A percentile compares a stretch with the other conserved stretches of the same genome.
Evolutionary conservation across 768 basidiomycete genomes (phyloP).

Genomic region (Boletus reticulatus): DNA sequence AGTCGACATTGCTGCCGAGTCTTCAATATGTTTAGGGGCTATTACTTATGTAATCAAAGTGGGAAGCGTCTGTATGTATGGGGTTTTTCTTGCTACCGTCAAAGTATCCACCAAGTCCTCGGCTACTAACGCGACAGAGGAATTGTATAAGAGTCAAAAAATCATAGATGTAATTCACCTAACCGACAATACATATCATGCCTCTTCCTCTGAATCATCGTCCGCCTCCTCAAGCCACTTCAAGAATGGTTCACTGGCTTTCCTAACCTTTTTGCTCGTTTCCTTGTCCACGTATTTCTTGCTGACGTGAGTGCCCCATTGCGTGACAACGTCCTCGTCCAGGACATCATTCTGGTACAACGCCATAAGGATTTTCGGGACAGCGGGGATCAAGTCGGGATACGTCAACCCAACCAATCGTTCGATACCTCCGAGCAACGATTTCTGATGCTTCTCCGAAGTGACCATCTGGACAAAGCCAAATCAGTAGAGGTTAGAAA

Average conservation of each 20-base stretch:
- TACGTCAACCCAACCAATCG: slow-evolving; percentile 74
- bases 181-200: background rate
- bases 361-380: slow-evolving; percentile 92
- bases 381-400: slow-evolving; percentile 64
- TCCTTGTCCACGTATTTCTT: slow-evolving; percentile 97
- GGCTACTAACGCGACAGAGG: too few species aligned
- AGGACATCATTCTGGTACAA: slow-evolving; percentile 91
- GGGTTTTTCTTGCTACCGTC: too few species aligned
- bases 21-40: slow-evolving; percentile 14
- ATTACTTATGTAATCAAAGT: too few species aligned
- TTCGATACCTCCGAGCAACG: slow-evolving; percentile 91
- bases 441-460: slow-evolving; percentile 94
- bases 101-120: too few species aligned
- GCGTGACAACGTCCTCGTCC: slow-evolving; percentile 84
- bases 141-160: slow-evolving; percentile 8
- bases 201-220: slow-evolving; percentile 37
- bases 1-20: slow-evolving; percentile 53
- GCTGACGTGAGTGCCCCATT: slow-evolving; percentile 96
- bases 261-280: slow-evolving; percentile 91
- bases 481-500: slow-evolving; percentile 1
- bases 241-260: slow-evolving; percentile 93
- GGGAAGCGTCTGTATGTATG: too few species aligned
- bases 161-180: slow-evolving; percentile 7
- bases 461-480: slow-evolving; percentile 63
- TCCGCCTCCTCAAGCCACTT: slow-evolving; percentile 95